Conservation (phyloP, 2,329 filamentous ascomycete species). For the Cordyceps farinosa region DNA sequence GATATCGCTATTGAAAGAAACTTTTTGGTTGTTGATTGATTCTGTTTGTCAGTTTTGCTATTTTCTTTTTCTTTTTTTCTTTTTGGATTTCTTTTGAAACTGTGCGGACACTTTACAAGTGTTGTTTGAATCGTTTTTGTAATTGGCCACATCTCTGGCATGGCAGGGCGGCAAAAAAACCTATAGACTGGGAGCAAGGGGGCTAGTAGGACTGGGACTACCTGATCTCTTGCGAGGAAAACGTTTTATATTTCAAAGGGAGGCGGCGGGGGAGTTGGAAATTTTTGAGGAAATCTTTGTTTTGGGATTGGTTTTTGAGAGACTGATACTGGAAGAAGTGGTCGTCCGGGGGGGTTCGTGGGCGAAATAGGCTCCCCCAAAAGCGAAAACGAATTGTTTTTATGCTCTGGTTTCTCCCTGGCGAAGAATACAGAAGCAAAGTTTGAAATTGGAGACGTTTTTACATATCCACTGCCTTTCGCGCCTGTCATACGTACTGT, state of each 20-base stretch:
- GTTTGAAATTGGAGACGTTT: conserved; percentile 3
- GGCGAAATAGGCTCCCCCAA: background rate
- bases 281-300: background rate
- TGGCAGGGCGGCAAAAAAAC: conserved; percentile 9
- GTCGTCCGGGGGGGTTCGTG: background rate
- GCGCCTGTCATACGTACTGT: background rate
- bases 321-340: background rate
- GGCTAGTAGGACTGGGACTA: background rate
- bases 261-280: conserved; percentile 4
- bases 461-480: background rate
- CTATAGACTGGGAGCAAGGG: conserved; percentile 9
- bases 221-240: background rate
- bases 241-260: background rate
- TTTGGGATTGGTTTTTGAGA: background rate
- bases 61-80: conserved; percentile 18
- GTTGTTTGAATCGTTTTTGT: conserved; percentile 3
- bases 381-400: background rate
- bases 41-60: conserved; percentile 18
- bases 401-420: background rate
- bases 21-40: conserved; percentile 12
- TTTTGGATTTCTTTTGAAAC: conserved; percentile 14
- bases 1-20: conserved; percentile 5
- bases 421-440: background rate
- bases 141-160: background rate
- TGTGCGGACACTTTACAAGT: background rate